Conservation (phyloP, 352 stramenopile genomes). For the Globisporangium sylvaticum region DNA sequence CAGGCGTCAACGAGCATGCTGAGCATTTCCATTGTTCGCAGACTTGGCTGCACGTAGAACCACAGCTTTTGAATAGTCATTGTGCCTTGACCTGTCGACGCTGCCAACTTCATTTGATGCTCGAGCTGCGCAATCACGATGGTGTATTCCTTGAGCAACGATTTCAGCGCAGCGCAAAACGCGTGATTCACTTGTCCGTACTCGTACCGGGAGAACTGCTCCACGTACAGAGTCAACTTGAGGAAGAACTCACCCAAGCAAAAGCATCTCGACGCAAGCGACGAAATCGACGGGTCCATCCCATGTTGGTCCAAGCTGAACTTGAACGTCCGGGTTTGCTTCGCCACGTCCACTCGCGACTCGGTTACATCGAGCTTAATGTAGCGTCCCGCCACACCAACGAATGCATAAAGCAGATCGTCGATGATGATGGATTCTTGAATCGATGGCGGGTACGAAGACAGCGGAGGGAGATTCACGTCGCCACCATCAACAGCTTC, state of each 20-base stretch:
- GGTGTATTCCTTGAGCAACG: slow-evolving; percentile 91
- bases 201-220: slow-evolving; percentile 85
- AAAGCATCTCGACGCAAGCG: slow-evolving; percentile 64
- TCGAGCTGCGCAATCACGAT: slow-evolving; percentile 91
- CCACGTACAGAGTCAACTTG: slow-evolving; percentile 69
- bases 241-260: slow-evolving; percentile 76
- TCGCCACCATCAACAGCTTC: slow-evolving; percentile 33
- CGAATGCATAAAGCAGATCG: slow-evolving; percentile 75
- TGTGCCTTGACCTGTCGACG: slow-evolving; percentile 14
- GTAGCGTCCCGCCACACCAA: slow-evolving; percentile 82
- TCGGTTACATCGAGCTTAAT: slow-evolving; percentile 64
- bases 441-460: slow-evolving; percentile 63
- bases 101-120: slow-evolving; percentile 46
- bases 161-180: slow-evolving; percentile 90
- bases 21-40: slow-evolving; percentile 92
- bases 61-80: slow-evolving; percentile 91
- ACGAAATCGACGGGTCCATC: slow-evolving; percentile 80
- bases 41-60: slow-evolving; percentile 89
- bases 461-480: slow-evolving; percentile 58
- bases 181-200: slow-evolving; percentile 93
- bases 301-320: slow-evolving; percentile 64
- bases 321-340: slow-evolving; percentile 38
- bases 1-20: slow-evolving; percentile 77
- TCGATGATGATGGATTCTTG: slow-evolving; percentile 84
- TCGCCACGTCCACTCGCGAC: slow-evolving; percentile 27